Evolutionary conservation across 768 basidiomycete species (phyloP), one percentile per base, ranked within the genome.

Genomic region (Russula compacta): DNA sequence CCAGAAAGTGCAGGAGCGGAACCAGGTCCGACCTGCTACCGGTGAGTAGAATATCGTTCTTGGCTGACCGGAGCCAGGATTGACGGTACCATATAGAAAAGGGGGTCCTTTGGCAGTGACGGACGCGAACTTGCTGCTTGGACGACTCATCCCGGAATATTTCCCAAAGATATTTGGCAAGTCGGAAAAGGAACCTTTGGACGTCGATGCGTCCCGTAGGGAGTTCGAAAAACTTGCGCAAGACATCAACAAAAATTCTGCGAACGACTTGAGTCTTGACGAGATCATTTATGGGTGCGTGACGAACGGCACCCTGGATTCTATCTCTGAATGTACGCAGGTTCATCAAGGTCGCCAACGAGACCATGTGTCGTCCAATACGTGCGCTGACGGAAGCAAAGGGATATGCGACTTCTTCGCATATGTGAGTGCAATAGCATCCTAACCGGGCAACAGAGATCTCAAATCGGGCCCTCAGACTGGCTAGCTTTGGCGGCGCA

Each of bases 111-210:
- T 97, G 43, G 93, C 94, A 1, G 84, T 97, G 12, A 97, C 94
- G 0, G 94, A 98, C 64, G 95, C 93, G 3, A 98, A 98, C 69
- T 77, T 98, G 9, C 75, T 94, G 4, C 84, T 97, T 2, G 95
- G 95, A 6, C 83, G 95, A 0, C 80, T 98, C 48, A 78, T 97
- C 7, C 90, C 93, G 0, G 86, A 89, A 59, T 92, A 87, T 71
- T 97, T 97, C 77, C 94, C 94, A 2, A 93, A 92, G 73, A 97
- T 95, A 59, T 98, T 97, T 67, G 94, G 95, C 24, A 85, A 87
- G 68, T 83, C 82, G 1, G 95, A 94, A 73, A 84, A 89, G 67
- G 90, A 97, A 68, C 81, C 87, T 3, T 73, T 97, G 24, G 92
- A 97, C 69, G 74, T 79, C 5, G 81, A 87, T 29, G 92, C 91